Base-by-base conservation (phyloP, 202 grass and related monocot genomes). In the Setaria italica region DNA sequence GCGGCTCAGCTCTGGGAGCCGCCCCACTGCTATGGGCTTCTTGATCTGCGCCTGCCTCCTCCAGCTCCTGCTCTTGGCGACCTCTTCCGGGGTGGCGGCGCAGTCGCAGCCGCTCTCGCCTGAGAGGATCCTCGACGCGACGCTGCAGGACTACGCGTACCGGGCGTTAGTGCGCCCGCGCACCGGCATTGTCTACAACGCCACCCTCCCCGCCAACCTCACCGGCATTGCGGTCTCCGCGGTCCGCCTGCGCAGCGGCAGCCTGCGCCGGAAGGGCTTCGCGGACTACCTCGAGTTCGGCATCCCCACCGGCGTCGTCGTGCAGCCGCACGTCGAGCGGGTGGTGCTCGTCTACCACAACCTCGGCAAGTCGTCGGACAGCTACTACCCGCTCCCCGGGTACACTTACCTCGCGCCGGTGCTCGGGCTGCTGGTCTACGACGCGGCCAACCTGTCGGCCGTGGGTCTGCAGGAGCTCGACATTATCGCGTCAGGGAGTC, bases 281-380 rank as follows among this genome's bases (percentile, higher is more conserved):
- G 0, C 15, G 0, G 64, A 2, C 13, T 95, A 91, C 90, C 91
- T 91, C 82, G 82, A 95, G 72, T 90, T 98, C 85, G 7, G 2
- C 4, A 37, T 98, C 11, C 91, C 96, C 45, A 30, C 78, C 43
- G 96, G 90, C 74, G 77, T 95, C 66, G 6, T 81, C 34, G 86
- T 92, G 54, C 90, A 75, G 81, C 96, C 93, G 2, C 81, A 80
- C 72, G 91, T 90, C 1, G 86, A 92, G 78, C 90, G 96, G 74
- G 62, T 88, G 43, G 88, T 94, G 67, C 68, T 99, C 63, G 91
- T 99, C n/a, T 94, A 95, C 82, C 91, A 94, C 69, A 78, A 92
- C 82, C 88, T 99, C 11, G 90, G 91, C 70, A 91, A 85, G 34
- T 81, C 42, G 88, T 88, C 93, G 1, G 77, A 81, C 41, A 7